Evolutionary conservation across 2,329 filamentous ascomycete species (phyloP).

Genomic region (Penicillium sp.): DNA sequence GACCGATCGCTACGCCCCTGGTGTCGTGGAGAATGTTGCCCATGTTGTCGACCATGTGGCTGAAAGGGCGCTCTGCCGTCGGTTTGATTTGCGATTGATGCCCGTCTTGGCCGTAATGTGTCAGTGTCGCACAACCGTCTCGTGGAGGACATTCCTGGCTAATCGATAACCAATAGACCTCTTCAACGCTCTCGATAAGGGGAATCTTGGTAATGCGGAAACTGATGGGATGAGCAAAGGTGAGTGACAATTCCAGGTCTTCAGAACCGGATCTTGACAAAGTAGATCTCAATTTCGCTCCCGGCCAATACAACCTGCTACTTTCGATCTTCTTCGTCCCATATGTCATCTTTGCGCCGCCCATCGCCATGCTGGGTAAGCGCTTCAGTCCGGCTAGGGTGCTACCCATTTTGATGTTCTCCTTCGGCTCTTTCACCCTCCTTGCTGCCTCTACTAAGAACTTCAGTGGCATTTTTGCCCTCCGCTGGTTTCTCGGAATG

Average conservation of each 20-base stretch:
- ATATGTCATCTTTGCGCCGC: constrained; percentile 62
- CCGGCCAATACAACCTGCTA: constrained; percentile 71
- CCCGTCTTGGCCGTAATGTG: constrained; percentile 65
- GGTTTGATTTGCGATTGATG: constrained; percentile 57
- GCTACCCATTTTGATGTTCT: constrained; percentile 70
- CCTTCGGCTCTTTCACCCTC: constrained; percentile 69
- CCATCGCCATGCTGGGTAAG: constrained; percentile 70
- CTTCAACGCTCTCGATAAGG: constrained; percentile 59
- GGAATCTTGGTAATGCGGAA: constrained; percentile 61
- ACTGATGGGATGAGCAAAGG: constrained; percentile 55
- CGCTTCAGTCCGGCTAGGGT: constrained; percentile 68
- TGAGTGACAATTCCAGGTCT: constrained; percentile 20
- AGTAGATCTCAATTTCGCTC: constrained; percentile 60
- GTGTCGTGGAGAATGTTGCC: constrained; percentile 33
- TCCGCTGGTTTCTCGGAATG: constrained; percentile 73
- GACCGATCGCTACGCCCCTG: constrained; percentile 18
- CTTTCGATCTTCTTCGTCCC: not conserved
- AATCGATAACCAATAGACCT: constrained; percentile 49
- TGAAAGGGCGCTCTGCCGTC: constrained; percentile 57
- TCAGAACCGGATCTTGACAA: not conserved
- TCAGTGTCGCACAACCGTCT: constrained; percentile 25
- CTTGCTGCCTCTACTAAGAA: constrained; percentile 61
- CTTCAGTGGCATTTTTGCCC: constrained; percentile 68
- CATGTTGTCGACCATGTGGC: constrained; percentile 50
- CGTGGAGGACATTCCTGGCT: not conserved